These are phyloP conservation scores for Oenanthe sinensis DNA, from an alignment of 129 eudicot species.

Conservation along the genomic window DNA sequence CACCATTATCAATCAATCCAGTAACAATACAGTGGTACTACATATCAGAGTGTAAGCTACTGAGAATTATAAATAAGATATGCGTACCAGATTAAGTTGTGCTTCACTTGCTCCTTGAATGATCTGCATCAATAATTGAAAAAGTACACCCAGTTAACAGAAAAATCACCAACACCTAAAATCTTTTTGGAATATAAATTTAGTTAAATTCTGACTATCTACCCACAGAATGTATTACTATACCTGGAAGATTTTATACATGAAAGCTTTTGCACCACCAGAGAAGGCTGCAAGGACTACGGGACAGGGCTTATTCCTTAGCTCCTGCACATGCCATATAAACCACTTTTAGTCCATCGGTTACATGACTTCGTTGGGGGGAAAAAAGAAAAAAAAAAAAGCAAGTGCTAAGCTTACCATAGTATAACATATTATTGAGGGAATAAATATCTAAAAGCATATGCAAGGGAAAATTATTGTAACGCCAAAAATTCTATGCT, in stretches of 20 bases:
- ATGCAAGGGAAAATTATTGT: neutral
- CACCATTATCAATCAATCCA: neutral
- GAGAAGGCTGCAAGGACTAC: slow-evolving; percentile 60
- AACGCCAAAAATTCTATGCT: slow-evolving; percentile 13
- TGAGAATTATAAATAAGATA: neutral
- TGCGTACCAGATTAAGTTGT: slow-evolving; percentile 57
- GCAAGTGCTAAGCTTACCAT: neutral
- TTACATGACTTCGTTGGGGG: neutral
- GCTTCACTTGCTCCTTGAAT: slow-evolving; percentile 76
- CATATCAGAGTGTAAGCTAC: neutral
- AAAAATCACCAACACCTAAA: neutral
- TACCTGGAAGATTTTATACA: slow-evolving; percentile 96
- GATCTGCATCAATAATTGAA: slow-evolving; percentile 41
- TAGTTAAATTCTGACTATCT: neutral
- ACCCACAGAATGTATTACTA: neutral
- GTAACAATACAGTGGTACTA: neutral
- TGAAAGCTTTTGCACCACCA: slow-evolving; percentile 86
- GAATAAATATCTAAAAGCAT: slow-evolving; percentile 11
- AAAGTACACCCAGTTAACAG: neutral
- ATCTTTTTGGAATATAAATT: neutral
- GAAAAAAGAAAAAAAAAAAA: neutral
- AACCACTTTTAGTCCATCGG: slow-evolving; percentile 4
- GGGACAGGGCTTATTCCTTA: slow-evolving; percentile 62
- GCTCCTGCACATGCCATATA: slow-evolving; percentile 38
- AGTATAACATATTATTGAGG: neutral